These are phyloP conservation scores for Dalbergia cultrata DNA, from an alignment of 306 rosid species.

Conservation along the genomic window DNA sequence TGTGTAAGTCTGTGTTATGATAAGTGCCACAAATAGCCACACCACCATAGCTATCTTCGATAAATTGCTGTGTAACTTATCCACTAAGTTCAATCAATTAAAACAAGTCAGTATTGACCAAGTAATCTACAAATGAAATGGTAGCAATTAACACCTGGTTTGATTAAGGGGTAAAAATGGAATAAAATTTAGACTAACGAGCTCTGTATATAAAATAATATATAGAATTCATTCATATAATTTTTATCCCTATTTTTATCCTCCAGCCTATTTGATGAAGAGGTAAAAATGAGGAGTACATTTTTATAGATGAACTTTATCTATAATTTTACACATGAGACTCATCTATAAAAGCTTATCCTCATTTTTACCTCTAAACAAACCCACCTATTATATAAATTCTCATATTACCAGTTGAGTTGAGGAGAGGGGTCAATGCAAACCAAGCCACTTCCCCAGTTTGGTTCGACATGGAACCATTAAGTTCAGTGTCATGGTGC, in stretches of 20 bases:
- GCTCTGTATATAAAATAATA: no score
- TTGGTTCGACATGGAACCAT: slow-evolving; percentile 53
- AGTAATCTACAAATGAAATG: slow-evolving; percentile 2
- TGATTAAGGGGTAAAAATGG: no score
- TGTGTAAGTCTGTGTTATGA: slow-evolving; percentile 59
- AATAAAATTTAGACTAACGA: no score
- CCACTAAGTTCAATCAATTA: slow-evolving; percentile 38
- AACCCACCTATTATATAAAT: background rate
- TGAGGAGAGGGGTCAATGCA: slow-evolving; percentile 57
- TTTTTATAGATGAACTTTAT: no score
- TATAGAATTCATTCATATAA: no score
- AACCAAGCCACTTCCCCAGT: slow-evolving; percentile 53
- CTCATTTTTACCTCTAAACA: background rate
- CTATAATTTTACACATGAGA: no score
- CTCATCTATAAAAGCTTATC: no score
- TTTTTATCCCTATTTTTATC: no score
- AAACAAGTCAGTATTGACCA: background rate
- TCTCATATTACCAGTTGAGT: slow-evolving; percentile 51
- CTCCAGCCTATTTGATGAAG: no score
- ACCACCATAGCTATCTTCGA: slow-evolving; percentile 58
- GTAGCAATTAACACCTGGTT: background rate
- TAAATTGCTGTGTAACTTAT: slow-evolving; percentile 50
- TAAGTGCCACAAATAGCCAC: slow-evolving; percentile 62
- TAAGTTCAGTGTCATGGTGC: slow-evolving; percentile 37
- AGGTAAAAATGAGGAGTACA: no score